Conservation (phyloP, 257 asterid species). For the Solanum stenotomum region DNA sequence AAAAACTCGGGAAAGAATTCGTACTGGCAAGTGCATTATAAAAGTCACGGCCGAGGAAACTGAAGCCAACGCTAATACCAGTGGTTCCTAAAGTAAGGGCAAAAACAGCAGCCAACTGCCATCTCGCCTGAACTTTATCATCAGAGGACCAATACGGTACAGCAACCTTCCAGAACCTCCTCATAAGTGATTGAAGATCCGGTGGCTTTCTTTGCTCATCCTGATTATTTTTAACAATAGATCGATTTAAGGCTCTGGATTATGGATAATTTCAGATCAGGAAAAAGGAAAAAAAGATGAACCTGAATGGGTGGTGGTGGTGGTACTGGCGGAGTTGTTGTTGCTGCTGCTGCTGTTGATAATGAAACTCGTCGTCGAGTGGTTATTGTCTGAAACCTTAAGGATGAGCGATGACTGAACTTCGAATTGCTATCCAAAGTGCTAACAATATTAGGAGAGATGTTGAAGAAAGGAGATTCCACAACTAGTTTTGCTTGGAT, state of each 20-base stretch:
- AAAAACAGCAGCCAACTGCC: constrained; percentile 71
- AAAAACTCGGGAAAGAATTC: constrained; percentile 2
- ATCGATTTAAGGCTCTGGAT: neutral
- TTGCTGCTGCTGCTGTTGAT: neutral
- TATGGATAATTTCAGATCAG: neutral
- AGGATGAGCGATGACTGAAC: neutral
- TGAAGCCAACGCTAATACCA: constrained; percentile 86
- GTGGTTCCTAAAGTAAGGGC: constrained; percentile 90
- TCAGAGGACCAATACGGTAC: constrained; percentile 89
- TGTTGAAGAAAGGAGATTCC: neutral
- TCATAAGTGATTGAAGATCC: constrained; percentile 37
- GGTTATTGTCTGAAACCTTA: neutral
- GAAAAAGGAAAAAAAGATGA: neutral
- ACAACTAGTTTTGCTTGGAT: neutral
- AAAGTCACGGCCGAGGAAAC: constrained; percentile 88
- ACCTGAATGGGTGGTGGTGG: neutral
- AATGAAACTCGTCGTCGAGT: neutral
- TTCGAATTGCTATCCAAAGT: neutral
- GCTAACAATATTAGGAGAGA: neutral
- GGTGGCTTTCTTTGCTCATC: constrained; percentile 32
- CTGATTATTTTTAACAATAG: neutral
- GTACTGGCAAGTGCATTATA: constrained; percentile 89
- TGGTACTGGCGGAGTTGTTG: neutral
- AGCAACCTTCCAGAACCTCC: constrained; percentile 83
- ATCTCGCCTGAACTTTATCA: constrained; percentile 60